Percentiles rank a stretch among this genome's conserved stretches.
Evolutionary conservation across 2,329 filamentous ascomycete species (phyloP).

Genomic region (Ambrosiella xylebori): DNA sequence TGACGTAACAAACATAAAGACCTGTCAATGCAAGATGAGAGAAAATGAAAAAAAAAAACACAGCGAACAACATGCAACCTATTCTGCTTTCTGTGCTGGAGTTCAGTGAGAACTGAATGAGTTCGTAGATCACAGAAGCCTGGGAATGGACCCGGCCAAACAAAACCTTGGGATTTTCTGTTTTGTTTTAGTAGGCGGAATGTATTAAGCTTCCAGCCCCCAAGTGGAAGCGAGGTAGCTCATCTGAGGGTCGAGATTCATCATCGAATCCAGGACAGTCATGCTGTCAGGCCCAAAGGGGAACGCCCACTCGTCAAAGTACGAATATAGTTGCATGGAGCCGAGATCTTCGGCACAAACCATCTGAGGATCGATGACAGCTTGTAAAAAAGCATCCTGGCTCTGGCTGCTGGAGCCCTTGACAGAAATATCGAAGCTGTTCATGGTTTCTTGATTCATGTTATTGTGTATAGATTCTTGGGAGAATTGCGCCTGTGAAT

Average conservation of each 20-base stretch:
- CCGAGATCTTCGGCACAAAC: not conserved
- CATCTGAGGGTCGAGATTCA: constrained; percentile 16
- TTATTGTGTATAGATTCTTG: not conserved
- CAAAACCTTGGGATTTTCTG: too few relatives aligned
- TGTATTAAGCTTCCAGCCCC: not conserved
- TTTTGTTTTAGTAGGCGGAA: too few relatives aligned
- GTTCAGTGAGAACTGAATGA: not conserved
- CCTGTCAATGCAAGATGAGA: not conserved
- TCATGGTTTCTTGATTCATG: not conserved
- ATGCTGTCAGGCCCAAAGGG: constrained; percentile 13
- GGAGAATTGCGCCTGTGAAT: not conserved
- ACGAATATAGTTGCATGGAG: not conserved
- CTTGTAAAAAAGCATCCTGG: not conserved
- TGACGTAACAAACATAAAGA: not conserved
- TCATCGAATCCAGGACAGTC: constrained; percentile 14
- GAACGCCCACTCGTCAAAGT: constrained; percentile 7
- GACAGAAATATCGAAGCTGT: not conserved
- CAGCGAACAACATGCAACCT: not conserved
- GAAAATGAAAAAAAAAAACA: not conserved
- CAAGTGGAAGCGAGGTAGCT: constrained; percentile 9
- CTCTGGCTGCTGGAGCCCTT: not conserved
- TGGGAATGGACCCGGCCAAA: too few relatives aligned
- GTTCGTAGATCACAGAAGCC: too few relatives aligned
- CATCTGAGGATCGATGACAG: constrained; percentile 2
- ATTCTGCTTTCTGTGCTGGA: not conserved